phyloP scores from a whole-genome alignment of 768 basidiomycete genomes.

The Suillus subalutaceus region DNA sequence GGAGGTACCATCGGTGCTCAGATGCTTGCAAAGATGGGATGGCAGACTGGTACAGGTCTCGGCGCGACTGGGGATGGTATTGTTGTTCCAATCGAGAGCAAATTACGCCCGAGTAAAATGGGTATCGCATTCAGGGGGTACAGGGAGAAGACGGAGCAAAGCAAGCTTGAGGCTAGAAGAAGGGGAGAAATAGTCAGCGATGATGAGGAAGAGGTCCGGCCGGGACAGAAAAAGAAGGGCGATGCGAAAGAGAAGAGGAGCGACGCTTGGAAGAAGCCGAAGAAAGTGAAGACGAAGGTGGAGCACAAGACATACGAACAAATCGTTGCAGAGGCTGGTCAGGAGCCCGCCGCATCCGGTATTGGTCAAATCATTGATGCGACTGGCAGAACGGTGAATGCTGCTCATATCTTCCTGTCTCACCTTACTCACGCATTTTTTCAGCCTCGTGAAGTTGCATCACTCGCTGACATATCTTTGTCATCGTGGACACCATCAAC shows the following conservation, averaged over 20 bases:
- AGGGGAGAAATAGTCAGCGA: conserved; percentile 76
- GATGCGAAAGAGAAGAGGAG: conserved; percentile 65
- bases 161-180: conserved; percentile 76
- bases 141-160: conserved; percentile 85
- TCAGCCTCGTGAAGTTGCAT: conserved; percentile 86
- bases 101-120: conserved; percentile 81
- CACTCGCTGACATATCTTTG: conserved; percentile 74
- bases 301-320: conserved; percentile 98
- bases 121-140: conserved; percentile 89
- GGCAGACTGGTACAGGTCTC: conserved; percentile 82
- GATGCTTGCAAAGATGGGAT: conserved; percentile 95
- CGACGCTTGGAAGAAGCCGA: conserved; percentile 85
- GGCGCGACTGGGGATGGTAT: conserved; percentile 80
- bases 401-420: conserved; percentile 2
- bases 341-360: conserved; percentile 52
- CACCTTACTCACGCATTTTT: conserved; percentile 14
- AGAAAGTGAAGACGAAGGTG: conserved; percentile 81
- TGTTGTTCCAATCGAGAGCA: conserved; percentile 84
- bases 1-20: conserved; percentile 80
- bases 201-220: conserved; percentile 50
- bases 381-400: conserved; percentile 84
- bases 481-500: conserved; percentile 86
- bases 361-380: conserved; percentile 94
- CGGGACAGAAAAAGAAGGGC: conserved; percentile 27
- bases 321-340: conserved; percentile 85